phyloP scores from a whole-genome alignment of 148 eudicot genomes.

The Rhododendron griersonianum region DNA sequence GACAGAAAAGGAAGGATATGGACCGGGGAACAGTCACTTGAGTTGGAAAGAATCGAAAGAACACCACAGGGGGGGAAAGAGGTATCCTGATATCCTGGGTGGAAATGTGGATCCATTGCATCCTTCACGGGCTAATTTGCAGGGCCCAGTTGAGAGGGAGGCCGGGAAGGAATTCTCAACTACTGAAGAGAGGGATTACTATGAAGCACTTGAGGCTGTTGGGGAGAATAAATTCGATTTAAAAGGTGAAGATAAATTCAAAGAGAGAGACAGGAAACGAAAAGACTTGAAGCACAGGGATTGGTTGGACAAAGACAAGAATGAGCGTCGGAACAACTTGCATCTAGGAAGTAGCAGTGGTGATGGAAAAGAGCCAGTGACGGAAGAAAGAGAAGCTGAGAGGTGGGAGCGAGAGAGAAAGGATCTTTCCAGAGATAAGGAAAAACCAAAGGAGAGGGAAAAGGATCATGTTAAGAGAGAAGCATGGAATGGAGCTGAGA shows the following conservation, averaged over 20 bases:
- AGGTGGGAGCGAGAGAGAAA: constrained; percentile 72
- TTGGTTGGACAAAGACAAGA: constrained; percentile 74
- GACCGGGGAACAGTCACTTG: constrained; percentile 34
- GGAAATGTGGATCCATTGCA: constrained; percentile 52
- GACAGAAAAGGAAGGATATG: constrained; percentile 56
- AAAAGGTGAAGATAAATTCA: constrained; percentile 73
- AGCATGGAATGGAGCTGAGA: constrained; percentile 49
- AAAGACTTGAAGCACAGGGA: constrained; percentile 86
- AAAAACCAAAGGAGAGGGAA: constrained; percentile 65
- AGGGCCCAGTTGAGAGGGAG: constrained; percentile 37
- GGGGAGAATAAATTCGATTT: constrained; percentile 73
- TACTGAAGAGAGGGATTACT: constrained; percentile 34
- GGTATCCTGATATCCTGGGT: constrained; percentile 46
- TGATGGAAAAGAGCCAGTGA: constrained; percentile 53
- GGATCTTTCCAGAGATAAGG: constrained; percentile 69
- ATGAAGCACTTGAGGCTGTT: constrained; percentile 60
- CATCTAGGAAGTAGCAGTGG: constrained; percentile 42
- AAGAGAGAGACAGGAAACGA: constrained; percentile 79
- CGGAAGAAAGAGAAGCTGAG: constrained; percentile 73
- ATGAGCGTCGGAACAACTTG: constrained; percentile 55
- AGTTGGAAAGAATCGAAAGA: constrained; percentile 64
- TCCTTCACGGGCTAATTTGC: constrained; percentile 41
- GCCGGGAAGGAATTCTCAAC: constrained; percentile 32
- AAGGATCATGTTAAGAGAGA: constrained; percentile 67
- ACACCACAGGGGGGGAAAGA: constrained; percentile 57